These are phyloP conservation scores for Ustilago vetiveriae DNA, from an alignment of 1,284 basidiomycete genomes.

Conservation along the genomic window DNA sequence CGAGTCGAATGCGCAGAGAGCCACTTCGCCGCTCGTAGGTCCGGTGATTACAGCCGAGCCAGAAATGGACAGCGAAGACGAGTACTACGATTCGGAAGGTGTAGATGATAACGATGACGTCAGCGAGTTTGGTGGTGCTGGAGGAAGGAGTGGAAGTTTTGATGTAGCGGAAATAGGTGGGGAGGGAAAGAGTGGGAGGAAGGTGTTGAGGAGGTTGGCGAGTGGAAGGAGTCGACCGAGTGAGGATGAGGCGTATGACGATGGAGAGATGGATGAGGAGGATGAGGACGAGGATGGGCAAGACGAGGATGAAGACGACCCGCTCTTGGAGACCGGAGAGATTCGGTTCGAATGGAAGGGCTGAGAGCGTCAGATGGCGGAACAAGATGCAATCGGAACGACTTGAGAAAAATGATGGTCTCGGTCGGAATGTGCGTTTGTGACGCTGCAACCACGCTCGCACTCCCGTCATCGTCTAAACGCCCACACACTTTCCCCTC, in stretches of 20 bases:
- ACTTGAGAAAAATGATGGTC: too few species aligned
- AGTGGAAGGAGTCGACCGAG: conserved; percentile 17
- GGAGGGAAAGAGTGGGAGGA: not conserved
- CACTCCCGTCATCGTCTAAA: too few species aligned
- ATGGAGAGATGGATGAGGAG: conserved; percentile 33
- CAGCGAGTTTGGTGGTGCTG: conserved; percentile 11
- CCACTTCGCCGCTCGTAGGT: conserved; percentile 51
- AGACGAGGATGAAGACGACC: conserved; percentile 51
- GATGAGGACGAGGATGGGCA: conserved; percentile 26
- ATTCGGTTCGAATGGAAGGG: conserved; percentile 64
- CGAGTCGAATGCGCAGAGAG: conserved; percentile 1
- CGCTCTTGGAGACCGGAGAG: conserved; percentile 61
- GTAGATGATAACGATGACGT: conserved; percentile 33
- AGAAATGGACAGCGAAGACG: conserved; percentile 31
- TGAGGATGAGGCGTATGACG: conserved; percentile 24
- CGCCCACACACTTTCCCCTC: too few species aligned
- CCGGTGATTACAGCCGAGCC: conserved; percentile 48
- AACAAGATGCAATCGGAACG: too few species aligned
- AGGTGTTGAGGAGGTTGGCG: conserved; percentile 3
- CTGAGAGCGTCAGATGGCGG: not conserved
- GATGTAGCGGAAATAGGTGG: not conserved
- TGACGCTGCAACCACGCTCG: too few species aligned
- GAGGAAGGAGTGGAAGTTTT: conserved; percentile 6
- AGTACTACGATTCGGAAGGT: conserved; percentile 44
- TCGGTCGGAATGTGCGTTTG: too few species aligned